Conservation (phyloP, 306 rosid genomes). For the Echinosophora koreensis region DNA sequence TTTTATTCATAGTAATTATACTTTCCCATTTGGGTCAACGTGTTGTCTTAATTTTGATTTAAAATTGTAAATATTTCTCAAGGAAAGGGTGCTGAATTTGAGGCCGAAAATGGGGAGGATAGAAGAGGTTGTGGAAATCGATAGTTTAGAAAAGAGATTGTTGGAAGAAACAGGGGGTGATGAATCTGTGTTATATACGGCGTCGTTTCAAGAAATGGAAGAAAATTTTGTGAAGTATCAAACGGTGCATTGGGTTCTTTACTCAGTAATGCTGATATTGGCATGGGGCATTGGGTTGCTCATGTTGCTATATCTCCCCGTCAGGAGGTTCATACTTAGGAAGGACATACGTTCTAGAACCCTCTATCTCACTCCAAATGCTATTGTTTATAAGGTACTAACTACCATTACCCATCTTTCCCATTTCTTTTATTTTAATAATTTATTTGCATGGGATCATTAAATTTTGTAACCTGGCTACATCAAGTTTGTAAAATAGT, state of each 20-base stretch:
- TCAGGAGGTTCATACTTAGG: slow-evolving; percentile 72
- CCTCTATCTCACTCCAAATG: slow-evolving; percentile 78
- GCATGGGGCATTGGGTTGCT: slow-evolving; percentile 93
- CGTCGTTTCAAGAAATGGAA: slow-evolving; percentile 84
- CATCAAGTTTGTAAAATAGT: not conserved
- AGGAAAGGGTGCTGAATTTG: too few species aligned
- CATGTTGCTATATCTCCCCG: slow-evolving; percentile 81
- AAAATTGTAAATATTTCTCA: too few species aligned
- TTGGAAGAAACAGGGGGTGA: slow-evolving; percentile 52
- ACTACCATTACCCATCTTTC: not conserved
- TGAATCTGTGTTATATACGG: slow-evolving; percentile 65
- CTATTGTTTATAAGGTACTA: slow-evolving; percentile 80
- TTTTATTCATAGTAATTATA: too few species aligned
- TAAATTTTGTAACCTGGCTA: not conserved
- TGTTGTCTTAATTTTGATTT: too few species aligned
- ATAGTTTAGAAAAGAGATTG: slow-evolving; percentile 69
- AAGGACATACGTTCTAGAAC: slow-evolving; percentile 77
- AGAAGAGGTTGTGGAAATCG: slow-evolving; percentile 70
- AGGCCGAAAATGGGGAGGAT: slow-evolving; percentile 51
- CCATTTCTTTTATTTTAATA: not conserved
- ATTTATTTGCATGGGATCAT: not conserved
- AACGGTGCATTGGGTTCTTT: slow-evolving; percentile 80
- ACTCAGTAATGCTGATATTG: slow-evolving; percentile 70
- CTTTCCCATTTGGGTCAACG: too few species aligned
- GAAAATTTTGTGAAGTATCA: slow-evolving; percentile 69